Evolutionary conservation across 2,329 filamentous ascomycete species (phyloP), one percentile per base, ranked within the genome.

Genomic region (Colletotrichum liriopes): DNA sequence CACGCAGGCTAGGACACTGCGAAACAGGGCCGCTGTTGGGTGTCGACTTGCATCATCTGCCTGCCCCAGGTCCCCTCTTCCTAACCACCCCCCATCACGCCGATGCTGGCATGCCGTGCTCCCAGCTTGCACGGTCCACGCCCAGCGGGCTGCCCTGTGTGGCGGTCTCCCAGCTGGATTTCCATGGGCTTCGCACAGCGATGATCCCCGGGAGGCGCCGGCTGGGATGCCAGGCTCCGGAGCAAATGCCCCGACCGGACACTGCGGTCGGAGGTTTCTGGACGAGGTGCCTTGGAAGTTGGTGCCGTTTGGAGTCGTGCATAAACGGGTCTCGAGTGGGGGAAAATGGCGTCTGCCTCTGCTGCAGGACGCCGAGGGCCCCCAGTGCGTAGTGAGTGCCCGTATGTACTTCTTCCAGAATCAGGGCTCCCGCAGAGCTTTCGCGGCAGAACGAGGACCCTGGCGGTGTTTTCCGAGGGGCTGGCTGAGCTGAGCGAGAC

Each of bases 181-280:
- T 47, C 45, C 45, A 52, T 47, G 59, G 45, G 65, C 45, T 45
- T 23, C 45, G 18, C 54, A 41, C 59, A 65, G 26, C 69, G 59
- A 69, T 72, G 11, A 55, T 64, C 58, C 59, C 69, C 60, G 58
- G 51, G 49, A 47, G 51, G 65, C 47, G 65, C 29, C 35, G 29
- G 43, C 43, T 26, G 43, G 23, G 45, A 47, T 54, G 65, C 52
- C 54, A 45, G 59, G 32, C 9, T 6, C 65, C 70, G 70, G 70
- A 72, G 70, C 70, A 72, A 65, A 72, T 59, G 70, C 66, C 65
- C 70, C 70, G 70, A 20, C 32, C 23, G 35, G 35, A 29, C n/a
- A 6, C 32, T 32, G 54, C 45, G 67, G 43, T 47, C 54, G 54
- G 49, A 65, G 52, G 23, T 18, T 8, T 23, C 14, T 14, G 12